Conservation (phyloP, 2,329 filamentous ascomycete species). For the Pestalotiopsis sp. region DNA sequence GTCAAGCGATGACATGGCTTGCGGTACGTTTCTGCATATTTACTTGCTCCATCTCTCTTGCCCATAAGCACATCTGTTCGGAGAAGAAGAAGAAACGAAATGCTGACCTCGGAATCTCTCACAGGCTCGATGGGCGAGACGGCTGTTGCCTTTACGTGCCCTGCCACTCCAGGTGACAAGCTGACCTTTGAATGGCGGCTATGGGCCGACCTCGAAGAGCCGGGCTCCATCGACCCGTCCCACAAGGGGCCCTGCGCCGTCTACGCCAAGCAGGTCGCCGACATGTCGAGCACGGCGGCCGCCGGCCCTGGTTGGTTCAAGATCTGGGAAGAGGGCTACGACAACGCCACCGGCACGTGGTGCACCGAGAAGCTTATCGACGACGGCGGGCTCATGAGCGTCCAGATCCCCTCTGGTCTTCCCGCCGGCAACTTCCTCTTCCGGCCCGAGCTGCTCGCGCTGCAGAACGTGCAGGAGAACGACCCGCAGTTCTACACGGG, state of each 20-base stretch:
- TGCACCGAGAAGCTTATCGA: constrained; percentile 71
- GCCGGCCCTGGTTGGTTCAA: constrained; percentile 77
- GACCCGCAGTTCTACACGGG: constrained; percentile 75
- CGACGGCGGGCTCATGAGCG: constrained; percentile 65
- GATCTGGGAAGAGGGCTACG: constrained; percentile 72
- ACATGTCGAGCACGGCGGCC: constrained; percentile 54
- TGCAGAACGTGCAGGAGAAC: constrained; percentile 61
- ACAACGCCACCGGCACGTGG: constrained; percentile 59
- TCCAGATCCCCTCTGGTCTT: constrained; percentile 63
- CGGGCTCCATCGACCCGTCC: constrained; percentile 59
- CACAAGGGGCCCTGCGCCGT: constrained; percentile 68
- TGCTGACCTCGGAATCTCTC: constrained; percentile 19
- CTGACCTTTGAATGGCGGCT: constrained; percentile 70
- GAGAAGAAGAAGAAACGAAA: neutral
- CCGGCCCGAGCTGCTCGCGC: constrained; percentile 69
- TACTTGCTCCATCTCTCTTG: constrained; percentile 11
- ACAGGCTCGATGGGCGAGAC: constrained; percentile 46
- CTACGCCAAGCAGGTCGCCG: constrained; percentile 71
- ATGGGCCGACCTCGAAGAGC: constrained; percentile 56
- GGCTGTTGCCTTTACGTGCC: constrained; percentile 51
- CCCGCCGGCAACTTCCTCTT: constrained; percentile 71
- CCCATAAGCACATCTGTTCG: constrained; percentile 17
- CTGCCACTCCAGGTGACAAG: constrained; percentile 52
- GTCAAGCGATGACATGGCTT: constrained; percentile 66
- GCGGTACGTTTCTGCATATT: constrained; percentile 52